Conservation (phyloP, 139 green algal species). For the Desmodesmus armatus region DNA sequence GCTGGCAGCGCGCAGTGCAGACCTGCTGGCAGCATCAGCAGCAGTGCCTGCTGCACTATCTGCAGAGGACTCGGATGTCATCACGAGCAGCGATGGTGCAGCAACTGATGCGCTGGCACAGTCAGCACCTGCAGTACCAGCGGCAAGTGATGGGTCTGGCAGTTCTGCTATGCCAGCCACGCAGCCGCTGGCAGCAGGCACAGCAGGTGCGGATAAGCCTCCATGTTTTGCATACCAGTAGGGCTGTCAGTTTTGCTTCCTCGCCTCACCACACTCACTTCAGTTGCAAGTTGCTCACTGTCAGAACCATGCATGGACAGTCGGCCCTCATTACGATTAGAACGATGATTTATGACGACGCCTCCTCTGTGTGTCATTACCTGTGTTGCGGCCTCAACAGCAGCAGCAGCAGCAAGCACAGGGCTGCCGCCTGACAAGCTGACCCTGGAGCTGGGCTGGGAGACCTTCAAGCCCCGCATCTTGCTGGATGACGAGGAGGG, state of each 20-base stretch:
- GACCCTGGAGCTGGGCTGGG: conserved; percentile 42
- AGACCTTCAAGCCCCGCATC: conserved; percentile 6
- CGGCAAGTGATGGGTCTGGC: neutral
- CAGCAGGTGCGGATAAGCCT: no score
- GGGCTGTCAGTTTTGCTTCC: neutral
- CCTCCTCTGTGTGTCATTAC: neutral
- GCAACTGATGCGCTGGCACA: neutral
- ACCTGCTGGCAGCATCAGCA: neutral
- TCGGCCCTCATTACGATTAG: no score
- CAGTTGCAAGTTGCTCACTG: neutral
- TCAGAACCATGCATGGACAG: no score
- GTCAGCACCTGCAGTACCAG: neutral
- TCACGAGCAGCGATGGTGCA: neutral
- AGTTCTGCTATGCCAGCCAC: no score
- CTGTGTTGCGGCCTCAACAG: conserved; percentile 7
- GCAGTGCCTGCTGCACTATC: neutral
- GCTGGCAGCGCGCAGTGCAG: neutral
- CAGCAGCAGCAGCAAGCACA: neutral
- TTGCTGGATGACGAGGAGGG: conserved; percentile 14
- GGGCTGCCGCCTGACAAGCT: no score
- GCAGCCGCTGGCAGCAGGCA: neutral
- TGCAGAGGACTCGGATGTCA: neutral
- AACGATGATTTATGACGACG: no score
- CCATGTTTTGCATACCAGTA: no score
- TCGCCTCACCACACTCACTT: no score